phyloP scores from a whole-genome alignment of 2,329 filamentous ascomycete genomes.

The Aspergillus cejpii region DNA sequence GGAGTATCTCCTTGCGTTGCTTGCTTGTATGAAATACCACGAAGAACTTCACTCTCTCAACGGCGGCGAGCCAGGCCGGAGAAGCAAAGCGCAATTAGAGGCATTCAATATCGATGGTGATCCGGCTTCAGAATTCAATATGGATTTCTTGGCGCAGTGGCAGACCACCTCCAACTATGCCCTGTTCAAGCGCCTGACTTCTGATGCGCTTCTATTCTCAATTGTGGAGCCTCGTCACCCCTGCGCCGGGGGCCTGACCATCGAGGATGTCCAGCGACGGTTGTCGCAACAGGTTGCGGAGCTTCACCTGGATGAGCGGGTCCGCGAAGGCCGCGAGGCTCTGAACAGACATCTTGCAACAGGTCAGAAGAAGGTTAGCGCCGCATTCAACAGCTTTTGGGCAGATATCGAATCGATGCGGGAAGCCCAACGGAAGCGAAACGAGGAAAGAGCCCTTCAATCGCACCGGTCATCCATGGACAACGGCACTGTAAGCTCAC shows the following conservation, averaged over 20 bases:
- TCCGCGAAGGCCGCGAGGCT: constrained; percentile 74
- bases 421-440: constrained; percentile 59
- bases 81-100: constrained; percentile 48
- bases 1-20: constrained; percentile 83
- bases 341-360: constrained; percentile 84
- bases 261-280: constrained; percentile 88
- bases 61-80: constrained; percentile 38
- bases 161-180: constrained; percentile 81
- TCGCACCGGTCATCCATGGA: constrained; percentile 29
- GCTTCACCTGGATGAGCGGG: constrained; percentile 83
- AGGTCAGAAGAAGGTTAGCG: constrained; percentile 79
- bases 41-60: constrained; percentile 53
- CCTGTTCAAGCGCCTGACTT: constrained; percentile 70
- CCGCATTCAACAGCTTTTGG: constrained; percentile 81
- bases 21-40: constrained; percentile 86
- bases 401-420: constrained; percentile 78
- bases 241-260: constrained; percentile 82
- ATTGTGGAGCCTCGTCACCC: constrained; percentile 90
- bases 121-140: constrained; percentile 73
- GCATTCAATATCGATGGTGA: constrained; percentile 65
- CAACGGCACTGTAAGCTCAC: constrained; percentile 19
- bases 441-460: constrained; percentile 30
- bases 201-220: constrained; percentile 82
- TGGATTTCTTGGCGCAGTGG: constrained; percentile 85
- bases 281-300: constrained; percentile 89